Base-by-base conservation (phyloP, 257 asterid species). In the Lycium barbarum region DNA sequence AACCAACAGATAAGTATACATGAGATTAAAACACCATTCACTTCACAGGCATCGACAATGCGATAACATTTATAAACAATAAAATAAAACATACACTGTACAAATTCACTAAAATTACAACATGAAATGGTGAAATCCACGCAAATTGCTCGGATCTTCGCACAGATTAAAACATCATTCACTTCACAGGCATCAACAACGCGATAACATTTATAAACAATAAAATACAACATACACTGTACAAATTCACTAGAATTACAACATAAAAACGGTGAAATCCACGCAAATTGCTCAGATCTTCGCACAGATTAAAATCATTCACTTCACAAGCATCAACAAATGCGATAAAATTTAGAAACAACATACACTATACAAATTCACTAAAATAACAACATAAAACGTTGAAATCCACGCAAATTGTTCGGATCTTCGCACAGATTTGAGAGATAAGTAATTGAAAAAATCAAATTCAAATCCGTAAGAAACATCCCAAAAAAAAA, bases 61-160 rank as follows among this genome's bases (percentile, higher is more conserved):
- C 57, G 2, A 72, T n/a, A n/a, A 72, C n/a, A 0, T 72, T n/a
- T n/a, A 72, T 15, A 47, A 72, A 72, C 36, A 73, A 20, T 13
- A 20, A 74, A 74, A 12, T 7, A 74, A 43, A 0, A 49, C 35
- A 22, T 12, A 49, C 61, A 74, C 43, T 47, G 81, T 20, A 74
- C 6, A 20, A 49, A 49, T 20, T 20, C 81, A 74, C 20, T 14
- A 20, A 73, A 47, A 49, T 47, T 20, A 49, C 61, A 49, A 11
- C 43, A 49, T 74, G 20, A 49, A 74, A 47, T 26, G 61, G 61
- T 12, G 59, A 74, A 73, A 74, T 74, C 20, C 1, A 74, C 43
- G 20, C 81, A 74, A 74, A 74, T 47, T 74, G 36, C 68, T 74
- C 43, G 62, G 81, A 76, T 76, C 81, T 49, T 26, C 4, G 45